phyloP scores from a whole-genome alignment of 108 stramenopile species.

The Nitzschia sp. region DNA sequence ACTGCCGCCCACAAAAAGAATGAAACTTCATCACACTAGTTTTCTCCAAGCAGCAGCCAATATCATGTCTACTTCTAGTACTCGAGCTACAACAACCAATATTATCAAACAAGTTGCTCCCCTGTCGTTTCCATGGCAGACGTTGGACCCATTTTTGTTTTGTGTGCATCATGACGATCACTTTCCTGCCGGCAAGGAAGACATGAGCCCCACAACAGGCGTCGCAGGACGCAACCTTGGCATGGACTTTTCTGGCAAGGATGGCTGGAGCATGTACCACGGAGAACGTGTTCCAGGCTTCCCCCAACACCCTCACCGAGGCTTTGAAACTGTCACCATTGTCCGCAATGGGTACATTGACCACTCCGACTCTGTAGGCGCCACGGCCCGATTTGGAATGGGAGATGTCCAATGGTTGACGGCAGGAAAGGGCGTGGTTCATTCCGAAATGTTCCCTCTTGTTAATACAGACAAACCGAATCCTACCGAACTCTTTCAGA shows the following conservation, averaged over 20 bases:
- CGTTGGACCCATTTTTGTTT: no score
- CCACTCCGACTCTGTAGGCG: constrained; percentile 75
- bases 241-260: neutral
- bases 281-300: constrained; percentile 54
- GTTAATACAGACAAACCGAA: constrained; percentile 39
- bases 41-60: no score
- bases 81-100: no score
- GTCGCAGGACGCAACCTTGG: neutral
- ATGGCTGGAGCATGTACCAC: constrained; percentile 66
- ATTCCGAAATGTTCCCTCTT: constrained; percentile 76
- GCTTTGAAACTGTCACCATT: constrained; percentile 88
- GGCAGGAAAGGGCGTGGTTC: constrained; percentile 79
- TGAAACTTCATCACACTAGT: no score
- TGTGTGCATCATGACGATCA: no score
- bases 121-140: no score
- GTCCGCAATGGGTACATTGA: constrained; percentile 56
- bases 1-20: no score
- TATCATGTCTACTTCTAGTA: no score
- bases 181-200: no score
- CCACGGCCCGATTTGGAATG: constrained; percentile 62
- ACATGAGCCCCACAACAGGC: no score
- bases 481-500: constrained; percentile 57
- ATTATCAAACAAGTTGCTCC: no score
- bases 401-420: constrained; percentile 93
- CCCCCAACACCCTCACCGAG: constrained; percentile 82